These are phyloP conservation scores for Plasmodium falciparum DNA, from an alignment of 169 alveolate genomes.

Conservation along the genomic window DNA sequence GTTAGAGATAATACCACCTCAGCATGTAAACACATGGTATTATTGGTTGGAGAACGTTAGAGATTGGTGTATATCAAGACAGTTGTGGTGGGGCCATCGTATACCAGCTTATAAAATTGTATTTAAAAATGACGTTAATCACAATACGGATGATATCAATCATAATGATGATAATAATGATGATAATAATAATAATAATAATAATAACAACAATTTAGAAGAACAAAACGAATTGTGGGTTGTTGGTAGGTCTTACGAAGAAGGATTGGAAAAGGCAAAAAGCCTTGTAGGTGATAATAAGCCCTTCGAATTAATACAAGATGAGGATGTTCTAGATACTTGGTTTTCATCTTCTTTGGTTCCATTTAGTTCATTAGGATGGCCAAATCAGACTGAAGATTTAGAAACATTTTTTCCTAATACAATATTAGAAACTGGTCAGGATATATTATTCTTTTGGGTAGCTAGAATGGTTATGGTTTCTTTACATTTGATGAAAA, in stretches of 20 bases:
- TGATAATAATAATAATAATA: neutral
- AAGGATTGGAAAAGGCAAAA: slow-evolving; percentile 92
- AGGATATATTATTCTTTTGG: slow-evolving; percentile 99
- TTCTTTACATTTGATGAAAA: slow-evolving; percentile 94
- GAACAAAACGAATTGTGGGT: slow-evolving; percentile 92
- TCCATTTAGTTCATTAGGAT: slow-evolving; percentile 98
- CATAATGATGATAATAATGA: neutral
- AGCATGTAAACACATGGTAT: slow-evolving; percentile 96
- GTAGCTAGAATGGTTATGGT: slow-evolving; percentile 99
- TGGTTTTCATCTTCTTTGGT: slow-evolving; percentile 99
- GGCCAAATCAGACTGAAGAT: slow-evolving; percentile 97
- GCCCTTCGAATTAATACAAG: slow-evolving; percentile 93
- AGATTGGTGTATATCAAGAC: slow-evolving; percentile 99
- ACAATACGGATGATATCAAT: neutral
- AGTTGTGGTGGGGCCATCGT: slow-evolving; percentile 99
- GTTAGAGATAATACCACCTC: slow-evolving; percentile 94
- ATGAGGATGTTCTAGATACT: slow-evolving; percentile 99
- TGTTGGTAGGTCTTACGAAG: slow-evolving; percentile 91
- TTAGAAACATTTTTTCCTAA: slow-evolving; percentile 97
- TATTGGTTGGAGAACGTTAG: slow-evolving; percentile 98
- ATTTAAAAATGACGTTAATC: slow-evolving; percentile 26
- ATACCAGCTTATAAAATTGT: slow-evolving; percentile 97
- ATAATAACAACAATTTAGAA: slow-evolving; percentile 4
- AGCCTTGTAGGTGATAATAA: slow-evolving; percentile 85
- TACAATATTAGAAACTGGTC: slow-evolving; percentile 98